Evolutionary conservation across 305 asterid genomes (phyloP), one percentile per base, ranked within the genome.

Genomic region (Fraxinus ornus): DNA sequence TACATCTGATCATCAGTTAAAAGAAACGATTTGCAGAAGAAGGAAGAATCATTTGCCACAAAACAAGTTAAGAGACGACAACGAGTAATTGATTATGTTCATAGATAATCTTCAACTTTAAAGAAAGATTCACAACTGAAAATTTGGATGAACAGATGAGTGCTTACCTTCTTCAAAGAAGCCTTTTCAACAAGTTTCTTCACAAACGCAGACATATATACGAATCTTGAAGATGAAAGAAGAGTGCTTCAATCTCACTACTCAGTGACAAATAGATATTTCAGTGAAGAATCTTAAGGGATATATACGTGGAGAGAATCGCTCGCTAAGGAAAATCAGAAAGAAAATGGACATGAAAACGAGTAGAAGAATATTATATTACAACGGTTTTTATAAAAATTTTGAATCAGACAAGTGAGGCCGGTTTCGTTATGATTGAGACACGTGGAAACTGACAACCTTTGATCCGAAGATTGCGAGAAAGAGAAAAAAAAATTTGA

Each of bases 151-250:
- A 71, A 37, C 9, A 60, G 77, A 33, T 36, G 76, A 64, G 22
- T 62, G 55, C 82, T 83, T 82, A 91, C 97, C 95, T 95, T 95
- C 93, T 92, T 94, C 49, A 92, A 77, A 66, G 96, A 92, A 88
- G 97, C 97, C 93, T 90, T 93, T 68, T 93, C 97, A 26, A 93
- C 95, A 12, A 93, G 93, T 83, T 90, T 93, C 93, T 91, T 95
- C 83, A 94, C 94, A 82, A 95, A 94, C 79, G 83, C 78, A 83
- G 91, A 86, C 88, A 88, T 86, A 15, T 2, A 62, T 13, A 55
- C 8, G 68, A 47, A 47, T 37, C 77, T 79, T 79, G 66, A 83
- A 44, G 81, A 83, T 57, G 78, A 80, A 70, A 57, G 80, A 75
- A 41, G n/a, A 35, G 79, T n/a, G 8, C 13, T 70, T 15, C 28